Evolutionary conservation across 2,329 filamentous ascomycete genomes (phyloP).

Genomic region (Epicoccum sorghinum): DNA sequence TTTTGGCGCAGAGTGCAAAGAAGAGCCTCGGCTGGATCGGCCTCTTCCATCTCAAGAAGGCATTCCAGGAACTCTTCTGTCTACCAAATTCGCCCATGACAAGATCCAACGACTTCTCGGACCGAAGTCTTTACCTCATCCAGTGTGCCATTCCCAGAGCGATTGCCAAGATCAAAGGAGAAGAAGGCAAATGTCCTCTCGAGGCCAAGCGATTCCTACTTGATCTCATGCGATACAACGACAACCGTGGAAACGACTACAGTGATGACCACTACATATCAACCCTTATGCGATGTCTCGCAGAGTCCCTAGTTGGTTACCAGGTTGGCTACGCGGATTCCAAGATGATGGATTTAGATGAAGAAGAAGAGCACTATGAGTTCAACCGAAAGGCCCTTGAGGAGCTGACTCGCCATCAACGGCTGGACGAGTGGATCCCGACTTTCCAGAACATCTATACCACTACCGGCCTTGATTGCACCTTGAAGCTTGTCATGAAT

Average conservation of each 20-base stretch:
- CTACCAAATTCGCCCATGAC: constrained; percentile 78
- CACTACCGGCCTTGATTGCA: constrained; percentile 65
- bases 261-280: constrained; percentile 92
- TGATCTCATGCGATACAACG: constrained; percentile 89
- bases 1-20: constrained; percentile 74
- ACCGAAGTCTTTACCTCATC: constrained; percentile 83
- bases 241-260: constrained; percentile 87
- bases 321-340: too few relatives aligned
- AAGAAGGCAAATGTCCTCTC: constrained; percentile 76
- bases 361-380: constrained; percentile 56
- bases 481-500: constrained; percentile 60
- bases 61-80: constrained; percentile 89
- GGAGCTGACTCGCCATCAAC: constrained; percentile 67
- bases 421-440: constrained; percentile 70
- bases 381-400: constrained; percentile 64
- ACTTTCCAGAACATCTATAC: constrained; percentile 70
- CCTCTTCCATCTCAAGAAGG: constrained; percentile 80
- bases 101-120: constrained; percentile 86
- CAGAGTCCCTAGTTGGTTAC: constrained; percentile 56
- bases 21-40: constrained; percentile 72
- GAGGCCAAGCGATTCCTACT: constrained; percentile 83
- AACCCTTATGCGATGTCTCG: constrained; percentile 71
- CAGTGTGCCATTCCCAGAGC: constrained; percentile 83
- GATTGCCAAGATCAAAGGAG: constrained; percentile 77
- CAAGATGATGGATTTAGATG: constrained; percentile 33